Conservation (phyloP, 2,329 filamentous ascomycete species). For the Lachnellula occidentalis region DNA sequence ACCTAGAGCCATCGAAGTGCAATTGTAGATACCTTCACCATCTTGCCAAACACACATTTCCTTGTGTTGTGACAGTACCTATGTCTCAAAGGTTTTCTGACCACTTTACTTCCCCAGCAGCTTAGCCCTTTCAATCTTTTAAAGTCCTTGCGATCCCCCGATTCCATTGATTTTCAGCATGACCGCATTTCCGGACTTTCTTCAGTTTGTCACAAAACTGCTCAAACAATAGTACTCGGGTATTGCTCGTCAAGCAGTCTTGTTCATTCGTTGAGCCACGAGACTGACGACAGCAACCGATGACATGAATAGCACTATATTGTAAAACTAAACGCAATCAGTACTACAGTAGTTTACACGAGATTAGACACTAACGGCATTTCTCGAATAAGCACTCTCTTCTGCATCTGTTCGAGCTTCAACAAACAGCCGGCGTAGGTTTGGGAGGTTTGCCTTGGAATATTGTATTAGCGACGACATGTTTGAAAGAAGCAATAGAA, state of each 20-base stretch:
- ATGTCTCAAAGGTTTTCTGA: not conserved
- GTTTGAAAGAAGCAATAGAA: not conserved
- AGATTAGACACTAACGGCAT: slow-evolving; percentile 59
- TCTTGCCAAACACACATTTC: no score
- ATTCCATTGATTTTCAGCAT: not conserved
- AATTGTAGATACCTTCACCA: not conserved
- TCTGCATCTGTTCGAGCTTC: slow-evolving; percentile 90
- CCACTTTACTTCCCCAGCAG: not conserved
- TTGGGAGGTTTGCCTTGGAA: slow-evolving; percentile 68
- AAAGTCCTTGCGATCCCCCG: not conserved
- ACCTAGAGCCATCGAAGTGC: not conserved
- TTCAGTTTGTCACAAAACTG: not conserved
- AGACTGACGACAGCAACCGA: slow-evolving; percentile 93
- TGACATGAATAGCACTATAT: slow-evolving; percentile 92
- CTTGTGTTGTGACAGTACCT: no score
- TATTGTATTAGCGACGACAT: slow-evolving; percentile 24
- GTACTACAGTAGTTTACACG: slow-evolving; percentile 1
- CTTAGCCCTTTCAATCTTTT: not conserved
- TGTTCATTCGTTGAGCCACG: slow-evolving; percentile 73
- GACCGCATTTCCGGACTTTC: not conserved
- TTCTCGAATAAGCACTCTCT: slow-evolving; percentile 89
- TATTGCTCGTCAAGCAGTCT: slow-evolving; percentile 8
- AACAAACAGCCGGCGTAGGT: slow-evolving; percentile 92
- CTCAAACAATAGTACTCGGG: not conserved
- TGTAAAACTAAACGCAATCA: slow-evolving; percentile 71